Base-by-base conservation (phyloP, 2,329 filamentous ascomycete genomes). In the Phaeoacremonium minimum region DNA sequence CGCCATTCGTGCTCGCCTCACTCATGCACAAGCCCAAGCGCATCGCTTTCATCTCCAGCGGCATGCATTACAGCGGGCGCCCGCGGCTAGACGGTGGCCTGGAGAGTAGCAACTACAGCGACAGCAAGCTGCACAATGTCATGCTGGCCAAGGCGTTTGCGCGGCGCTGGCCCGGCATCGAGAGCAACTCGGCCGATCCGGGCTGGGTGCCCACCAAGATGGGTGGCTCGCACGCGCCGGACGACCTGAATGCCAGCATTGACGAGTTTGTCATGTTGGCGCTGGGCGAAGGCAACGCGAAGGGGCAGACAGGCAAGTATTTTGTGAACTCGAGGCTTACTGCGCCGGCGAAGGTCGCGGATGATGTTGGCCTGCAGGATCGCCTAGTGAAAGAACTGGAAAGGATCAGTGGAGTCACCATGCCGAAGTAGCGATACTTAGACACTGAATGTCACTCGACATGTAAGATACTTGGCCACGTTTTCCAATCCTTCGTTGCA, bases 201-300 rank as follows among this genome's bases (percentile, higher is more conserved):
- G 73, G 73, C 2, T 77, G 72, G 73, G 66, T 75, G 26, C 54
- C 68, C 8, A 75, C 71, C 0, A 75, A 75, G 52, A 73, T 75
- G 67, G 71, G 71, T 7, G 75, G 66, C 4, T 42, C 39, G 9
- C 52, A 55, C 18, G 75, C 75, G 1, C 54, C 70, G 1, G 73
- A 65, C 1, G 63, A 63, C 14, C 53, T 70, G n/a, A 59, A 71
- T 20, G 61, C 61, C 19, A 67, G 66, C 4, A 62, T 72, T 0
- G 61, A 66, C 30, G 67, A 66, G 2, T 71, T 73, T 48, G 63
- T 51, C 4, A 64, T 67, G 50, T 62, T 71, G 41, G 68, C 67
- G 3, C 60, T 65, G 38, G 69, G 67, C 0, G 50, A 57, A 6
- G 57, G 52, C 0, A 42, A 46, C 18, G 51, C 50, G 3, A 41